phyloP scores from a whole-genome alignment of 768 basidiomycete genomes.

The Myochromella boudieri region DNA sequence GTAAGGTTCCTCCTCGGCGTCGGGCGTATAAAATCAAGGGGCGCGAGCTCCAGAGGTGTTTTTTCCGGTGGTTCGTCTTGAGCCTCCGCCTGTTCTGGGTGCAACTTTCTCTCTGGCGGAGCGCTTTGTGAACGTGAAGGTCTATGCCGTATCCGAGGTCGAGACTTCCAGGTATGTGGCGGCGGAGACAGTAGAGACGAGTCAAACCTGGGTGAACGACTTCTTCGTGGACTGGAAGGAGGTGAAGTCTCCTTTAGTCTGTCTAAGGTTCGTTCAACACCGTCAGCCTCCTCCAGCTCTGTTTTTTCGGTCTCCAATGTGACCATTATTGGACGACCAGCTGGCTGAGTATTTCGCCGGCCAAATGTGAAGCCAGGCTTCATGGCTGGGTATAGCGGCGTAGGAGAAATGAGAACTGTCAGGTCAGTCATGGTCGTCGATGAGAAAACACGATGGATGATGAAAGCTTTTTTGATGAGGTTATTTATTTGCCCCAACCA shows the following conservation, averaged over 20 bases:
- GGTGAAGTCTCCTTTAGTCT: constrained; percentile 3
- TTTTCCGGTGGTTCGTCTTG: constrained; percentile 7
- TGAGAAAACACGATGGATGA: too few species aligned
- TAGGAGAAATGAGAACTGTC: constrained; percentile 50
- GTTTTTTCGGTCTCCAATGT: constrained; percentile 37
- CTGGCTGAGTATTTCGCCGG: constrained; percentile 24
- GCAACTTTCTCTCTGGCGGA: constrained; percentile 35
- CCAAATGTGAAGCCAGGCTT: constrained; percentile 32
- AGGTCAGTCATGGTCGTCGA: constrained; percentile 43
- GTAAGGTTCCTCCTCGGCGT: constrained; percentile 29
- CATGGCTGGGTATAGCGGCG: constrained; percentile 38
- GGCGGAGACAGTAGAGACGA: constrained; percentile 45
- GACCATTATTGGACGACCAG: constrained; percentile 39
- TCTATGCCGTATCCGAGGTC: constrained; percentile 30
- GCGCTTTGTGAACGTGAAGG: constrained; percentile 49
- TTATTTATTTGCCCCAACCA: too few species aligned
- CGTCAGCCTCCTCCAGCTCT: constrained; percentile 18
- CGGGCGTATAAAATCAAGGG: constrained; percentile 14
- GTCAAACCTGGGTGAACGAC: constrained; percentile 26
- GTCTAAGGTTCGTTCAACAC: neutral
- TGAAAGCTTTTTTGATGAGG: too few species aligned
- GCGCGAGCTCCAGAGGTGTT: constrained; percentile 11
- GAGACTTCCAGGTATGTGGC: constrained; percentile 46
- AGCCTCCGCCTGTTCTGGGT: neutral
- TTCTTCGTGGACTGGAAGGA: constrained; percentile 8